phyloP scores from a whole-genome alignment of 768 basidiomycete genomes.

The Panaeolus papilionaceus region DNA sequence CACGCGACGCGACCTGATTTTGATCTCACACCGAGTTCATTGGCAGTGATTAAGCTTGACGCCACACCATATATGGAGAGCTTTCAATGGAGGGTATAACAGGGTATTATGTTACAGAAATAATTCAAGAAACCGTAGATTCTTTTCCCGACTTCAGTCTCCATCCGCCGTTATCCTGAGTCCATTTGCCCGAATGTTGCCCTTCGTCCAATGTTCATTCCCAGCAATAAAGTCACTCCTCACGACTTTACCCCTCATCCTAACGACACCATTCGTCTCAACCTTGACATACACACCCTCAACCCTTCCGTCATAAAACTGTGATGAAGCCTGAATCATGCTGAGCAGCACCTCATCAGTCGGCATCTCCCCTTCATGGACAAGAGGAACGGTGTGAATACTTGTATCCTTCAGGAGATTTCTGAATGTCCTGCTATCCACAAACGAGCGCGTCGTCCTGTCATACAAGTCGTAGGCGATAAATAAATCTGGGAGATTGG shows the following conservation, averaged over 20 bases:
- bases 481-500: constrained; percentile 58
- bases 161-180: background rate
- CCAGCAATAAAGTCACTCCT: constrained; percentile 66
- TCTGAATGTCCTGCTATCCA: constrained; percentile 41
- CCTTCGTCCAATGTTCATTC: constrained; percentile 65
- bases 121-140: too few species aligned
- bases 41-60: too few species aligned
- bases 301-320: constrained; percentile 45
- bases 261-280: constrained; percentile 46
- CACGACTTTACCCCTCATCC: constrained; percentile 60
- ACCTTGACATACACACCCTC: constrained; percentile 67
- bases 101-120: too few species aligned
- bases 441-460: constrained; percentile 48
- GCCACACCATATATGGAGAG: too few species aligned
- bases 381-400: constrained; percentile 49
- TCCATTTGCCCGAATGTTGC: constrained; percentile 29
- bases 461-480: constrained; percentile 68
- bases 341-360: constrained; percentile 42
- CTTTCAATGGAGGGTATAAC: too few species aligned
- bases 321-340: constrained; percentile 47
- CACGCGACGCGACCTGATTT: background rate
- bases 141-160: too few species aligned
- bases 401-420: constrained; percentile 42
- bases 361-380: constrained; percentile 50
- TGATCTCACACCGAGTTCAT: too few species aligned